Evolutionary conservation across 2,329 filamentous ascomycete genomes (phyloP).

Genomic region (Calonectria pseudoturangicola): DNA sequence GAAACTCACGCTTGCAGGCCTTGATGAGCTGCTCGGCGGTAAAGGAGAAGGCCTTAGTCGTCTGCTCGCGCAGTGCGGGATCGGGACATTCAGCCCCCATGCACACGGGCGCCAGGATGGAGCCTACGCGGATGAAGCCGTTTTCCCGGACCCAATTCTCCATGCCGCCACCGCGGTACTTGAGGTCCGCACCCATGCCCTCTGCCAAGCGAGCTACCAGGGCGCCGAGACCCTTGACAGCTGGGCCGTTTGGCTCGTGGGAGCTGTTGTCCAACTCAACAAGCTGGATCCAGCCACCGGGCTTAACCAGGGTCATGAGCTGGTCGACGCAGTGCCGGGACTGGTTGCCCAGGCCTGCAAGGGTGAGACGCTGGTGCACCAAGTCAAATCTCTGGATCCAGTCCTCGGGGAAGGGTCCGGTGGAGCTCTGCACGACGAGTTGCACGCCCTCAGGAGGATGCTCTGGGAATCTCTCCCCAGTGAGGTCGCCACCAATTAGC

Average conservation of each 20-base stretch:
- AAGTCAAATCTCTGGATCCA: conserved; percentile 39
- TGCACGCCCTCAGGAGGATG: conserved; percentile 2
- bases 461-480: background rate
- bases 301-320: conserved; percentile 38
- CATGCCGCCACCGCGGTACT: conserved; percentile 27
- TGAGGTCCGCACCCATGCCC: conserved; percentile 22
- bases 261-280: conserved; percentile 38
- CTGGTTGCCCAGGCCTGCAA: conserved; percentile 28
- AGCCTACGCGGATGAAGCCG: conserved; percentile 22
- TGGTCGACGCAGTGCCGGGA: conserved; percentile 9
- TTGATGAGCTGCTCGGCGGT: conserved; percentile 25
- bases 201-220: conserved; percentile 4
- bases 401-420: conserved; percentile 22
- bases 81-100: conserved; percentile 30
- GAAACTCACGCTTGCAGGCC: conserved; percentile 18
- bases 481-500: background rate
- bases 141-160: conserved; percentile 21
- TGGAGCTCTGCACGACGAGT: background rate
- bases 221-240: conserved; percentile 10
- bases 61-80: conserved; percentile 23
- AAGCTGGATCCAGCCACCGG: conserved; percentile 42
- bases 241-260: conserved; percentile 29
- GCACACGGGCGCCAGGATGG: conserved; percentile 26
- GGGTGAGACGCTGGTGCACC: conserved; percentile 41
- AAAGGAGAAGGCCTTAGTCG: conserved; percentile 24